Evolutionary conservation across 148 eudicot species (phyloP), one percentile per base, ranked within the genome.

Genomic region (Cornus kousa): DNA sequence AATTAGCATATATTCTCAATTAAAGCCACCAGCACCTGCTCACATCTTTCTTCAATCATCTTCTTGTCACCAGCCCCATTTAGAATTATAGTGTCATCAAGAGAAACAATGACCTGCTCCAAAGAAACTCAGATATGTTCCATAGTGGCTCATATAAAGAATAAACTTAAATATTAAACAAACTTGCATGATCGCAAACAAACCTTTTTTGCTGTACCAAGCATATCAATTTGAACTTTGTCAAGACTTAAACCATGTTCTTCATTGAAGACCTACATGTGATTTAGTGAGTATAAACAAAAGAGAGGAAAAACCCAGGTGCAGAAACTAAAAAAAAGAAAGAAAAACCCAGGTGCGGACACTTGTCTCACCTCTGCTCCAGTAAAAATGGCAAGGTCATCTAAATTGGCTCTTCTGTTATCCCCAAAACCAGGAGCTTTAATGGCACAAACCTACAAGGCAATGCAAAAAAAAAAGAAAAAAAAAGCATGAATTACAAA

Each of bases 341-440:
- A 16, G 67, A 5, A 13, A 24, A 78, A 78, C 19, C 5, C 0
- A 35, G 66, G 57, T 69, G 68, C 66, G 39, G 71, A 72, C 39
- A 73, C 32, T 74, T 67, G 20, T 70, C 83, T 83, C 79, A 95
- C 99, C 98, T 95, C 95, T 82, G 89, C 99, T 76, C 99, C 98
- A 24, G 98, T 92, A 83, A 95, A 93, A 73, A 90, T 76, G 57
- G 97, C 97, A 65, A 95, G 91, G 78, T 95, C 99, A 74, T 90
- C 97, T 40, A 95, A 76, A 87, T 87, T 92, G 69, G 97, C 92
- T 86, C 94, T 90, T 87, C 97, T 88, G 84, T 86, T 93, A 37
- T 95, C 99, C 75, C 99, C 99, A 83, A 95, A 95, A 32, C 99
- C 99, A 80, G 99, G 98, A 88, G 98, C 91, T 86, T 95, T 95